These are phyloP conservation scores for Chaetomium cochliodes DNA, from an alignment of 495 filamentous ascomycete species.

Conservation along the genomic window DNA sequence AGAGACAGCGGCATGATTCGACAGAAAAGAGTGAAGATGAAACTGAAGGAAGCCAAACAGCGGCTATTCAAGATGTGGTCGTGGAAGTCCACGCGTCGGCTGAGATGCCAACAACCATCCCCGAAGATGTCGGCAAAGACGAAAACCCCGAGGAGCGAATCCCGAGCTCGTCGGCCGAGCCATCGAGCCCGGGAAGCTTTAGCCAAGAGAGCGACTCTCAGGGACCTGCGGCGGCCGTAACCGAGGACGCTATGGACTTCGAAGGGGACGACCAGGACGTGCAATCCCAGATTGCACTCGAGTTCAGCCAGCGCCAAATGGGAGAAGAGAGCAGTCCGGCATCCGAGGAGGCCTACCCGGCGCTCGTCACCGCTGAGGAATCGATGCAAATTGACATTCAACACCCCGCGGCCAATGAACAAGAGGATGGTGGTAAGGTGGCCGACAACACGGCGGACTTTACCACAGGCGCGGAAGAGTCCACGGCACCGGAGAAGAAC, in stretches of 20 bases:
- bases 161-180: constrained; percentile 17
- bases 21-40: constrained; percentile 16
- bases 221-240: neutral
- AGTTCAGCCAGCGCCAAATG: constrained; percentile 21
- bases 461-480: neutral
- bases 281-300: constrained; percentile 34
- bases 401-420: neutral
- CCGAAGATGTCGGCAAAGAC: neutral
- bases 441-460: neutral
- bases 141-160: constrained; percentile 8
- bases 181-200: neutral
- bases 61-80: neutral
- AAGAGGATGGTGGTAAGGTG: constrained; percentile 1
- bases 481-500: neutral
- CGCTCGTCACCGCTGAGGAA: neutral
- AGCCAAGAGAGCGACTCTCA: constrained; percentile 4
- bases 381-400: constrained; percentile 16
- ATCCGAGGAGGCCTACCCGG: neutral
- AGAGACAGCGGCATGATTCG: constrained; percentile 25
- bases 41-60: constrained; percentile 23
- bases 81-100: neutral
- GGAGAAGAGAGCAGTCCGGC: constrained; percentile 19
- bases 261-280: constrained; percentile 30
- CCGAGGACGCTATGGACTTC: constrained; percentile 19
- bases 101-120: neutral